Evolutionary conservation across 1,139 yeast species (phyloP).

Genomic region (Sugiyamaella sp.): DNA sequence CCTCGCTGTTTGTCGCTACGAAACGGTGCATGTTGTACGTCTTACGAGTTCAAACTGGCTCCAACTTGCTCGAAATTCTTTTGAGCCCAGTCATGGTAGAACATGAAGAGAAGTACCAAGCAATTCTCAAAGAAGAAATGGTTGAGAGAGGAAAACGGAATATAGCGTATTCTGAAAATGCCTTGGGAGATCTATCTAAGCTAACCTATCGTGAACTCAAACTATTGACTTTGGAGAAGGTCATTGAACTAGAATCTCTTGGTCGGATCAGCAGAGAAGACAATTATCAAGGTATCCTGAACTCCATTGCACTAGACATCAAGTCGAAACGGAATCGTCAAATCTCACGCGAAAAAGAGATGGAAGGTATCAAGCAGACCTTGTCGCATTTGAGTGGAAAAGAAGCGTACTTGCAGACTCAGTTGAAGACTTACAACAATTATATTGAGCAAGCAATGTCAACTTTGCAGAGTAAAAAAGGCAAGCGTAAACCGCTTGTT

Average conservation of each 20-base stretch:
- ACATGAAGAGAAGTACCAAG: conserved; percentile 66
- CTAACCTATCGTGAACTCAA: conserved; percentile 77
- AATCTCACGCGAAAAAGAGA: conserved; percentile 60
- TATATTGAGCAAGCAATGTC: conserved; percentile 70
- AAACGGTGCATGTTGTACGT: conserved; percentile 80
- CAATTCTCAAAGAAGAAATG: conserved; percentile 55
- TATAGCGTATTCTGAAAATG: conserved; percentile 31
- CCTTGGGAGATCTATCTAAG: conserved; percentile 56
- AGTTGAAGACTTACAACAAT: conserved; percentile 65
- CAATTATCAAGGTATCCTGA: conserved; percentile 76
- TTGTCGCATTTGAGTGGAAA: conserved; percentile 62
- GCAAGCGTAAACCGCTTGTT: conserved; percentile 51
- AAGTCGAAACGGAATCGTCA: conserved; percentile 76
- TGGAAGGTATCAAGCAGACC: conserved; percentile 62
- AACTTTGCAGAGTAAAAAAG: conserved; percentile 59
- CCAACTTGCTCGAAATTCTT: conserved; percentile 70
- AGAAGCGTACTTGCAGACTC: conserved; percentile 60
- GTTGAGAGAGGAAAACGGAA: conserved; percentile 31
- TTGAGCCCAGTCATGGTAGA: conserved; percentile 68
- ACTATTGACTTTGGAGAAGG: conserved; percentile 70
- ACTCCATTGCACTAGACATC: conserved; percentile 84
- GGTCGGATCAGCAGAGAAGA: conserved; percentile 68
- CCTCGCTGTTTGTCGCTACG: conserved; percentile 69
- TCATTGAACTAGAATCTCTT: conserved; percentile 72
- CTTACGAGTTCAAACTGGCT: conserved; percentile 76